These are phyloP conservation scores for Barnettozyma sucrosica DNA, from an alignment of 805 yeast genomes.

Conservation along the genomic window DNA sequence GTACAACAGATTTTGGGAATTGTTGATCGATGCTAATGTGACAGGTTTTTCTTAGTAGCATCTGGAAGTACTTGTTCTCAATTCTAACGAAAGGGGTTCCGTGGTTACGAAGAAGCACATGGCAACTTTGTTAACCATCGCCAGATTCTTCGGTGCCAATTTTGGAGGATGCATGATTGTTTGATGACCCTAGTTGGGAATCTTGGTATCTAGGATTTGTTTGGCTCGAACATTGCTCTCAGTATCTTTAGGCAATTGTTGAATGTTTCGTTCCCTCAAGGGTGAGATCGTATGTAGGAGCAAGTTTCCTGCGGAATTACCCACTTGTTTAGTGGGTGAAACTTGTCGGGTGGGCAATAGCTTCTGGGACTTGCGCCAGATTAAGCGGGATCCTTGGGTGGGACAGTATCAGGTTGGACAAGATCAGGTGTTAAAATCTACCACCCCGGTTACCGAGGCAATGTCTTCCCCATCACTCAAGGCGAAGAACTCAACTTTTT, in stretches of 20 bases:
- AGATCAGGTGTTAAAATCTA: not conserved
- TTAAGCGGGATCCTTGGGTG: not conserved
- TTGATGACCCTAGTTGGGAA: not conserved
- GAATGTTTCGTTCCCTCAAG: not conserved
- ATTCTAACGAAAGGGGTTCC: too few relatives aligned
- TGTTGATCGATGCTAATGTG: too few relatives aligned
- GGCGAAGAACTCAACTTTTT: not conserved
- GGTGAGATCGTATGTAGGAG: not conserved
- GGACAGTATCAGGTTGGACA: not conserved
- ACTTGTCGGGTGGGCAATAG: not conserved
- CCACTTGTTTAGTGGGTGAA: conserved; percentile 1
- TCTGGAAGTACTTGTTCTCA: too few relatives aligned
- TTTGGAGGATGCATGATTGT: not conserved
- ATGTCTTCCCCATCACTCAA: not conserved
- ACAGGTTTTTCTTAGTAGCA: too few relatives aligned
- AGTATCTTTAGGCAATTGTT: not conserved
- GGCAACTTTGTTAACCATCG: not conserved
- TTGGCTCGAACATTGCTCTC: not conserved
- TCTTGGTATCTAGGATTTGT: not conserved
- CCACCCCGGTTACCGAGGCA: not conserved
- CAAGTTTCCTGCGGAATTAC: not conserved
- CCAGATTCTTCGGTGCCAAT: not conserved
- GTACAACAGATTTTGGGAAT: too few relatives aligned
- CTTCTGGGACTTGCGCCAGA: not conserved
- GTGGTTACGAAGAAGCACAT: not conserved